Evolutionary conservation across 208 protist species (phyloP).

Genomic region (Wallacemonas sp.): DNA sequence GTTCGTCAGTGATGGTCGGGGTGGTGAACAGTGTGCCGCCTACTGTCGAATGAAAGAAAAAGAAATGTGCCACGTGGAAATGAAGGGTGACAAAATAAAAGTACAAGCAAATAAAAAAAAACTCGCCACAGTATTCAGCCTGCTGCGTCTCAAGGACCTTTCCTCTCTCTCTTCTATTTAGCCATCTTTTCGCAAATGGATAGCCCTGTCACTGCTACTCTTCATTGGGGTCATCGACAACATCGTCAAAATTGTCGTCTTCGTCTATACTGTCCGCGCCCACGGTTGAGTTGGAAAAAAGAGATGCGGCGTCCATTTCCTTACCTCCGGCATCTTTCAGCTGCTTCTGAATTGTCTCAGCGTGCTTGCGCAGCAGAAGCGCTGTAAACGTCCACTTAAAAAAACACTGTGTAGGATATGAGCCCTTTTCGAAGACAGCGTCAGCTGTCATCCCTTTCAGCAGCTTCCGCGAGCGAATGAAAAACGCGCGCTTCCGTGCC

Average conservation of each 20-base stretch:
- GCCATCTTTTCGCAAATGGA: no score
- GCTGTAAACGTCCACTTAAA: conserved; percentile 54
- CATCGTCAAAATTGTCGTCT: conserved; percentile 12
- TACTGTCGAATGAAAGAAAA: neutral
- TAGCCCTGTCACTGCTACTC: conserved; percentile 8
- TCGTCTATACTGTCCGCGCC: conserved; percentile 12
- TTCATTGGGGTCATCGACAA: conserved; percentile 7
- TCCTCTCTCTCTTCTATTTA: conserved; percentile 8
- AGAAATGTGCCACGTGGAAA: neutral
- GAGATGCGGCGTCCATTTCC: neutral
- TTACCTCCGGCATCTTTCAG: neutral
- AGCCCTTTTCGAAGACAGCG: conserved; percentile 58
- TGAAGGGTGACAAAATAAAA: neutral
- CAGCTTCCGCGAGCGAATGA: conserved; percentile 41
- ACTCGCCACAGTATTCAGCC: no score
- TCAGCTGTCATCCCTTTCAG: conserved; percentile 46
- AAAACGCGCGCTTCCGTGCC: conserved; percentile 38
- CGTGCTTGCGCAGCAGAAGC: conserved; percentile 40
- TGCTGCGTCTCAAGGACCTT: no score
- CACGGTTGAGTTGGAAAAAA: conserved; percentile 9
- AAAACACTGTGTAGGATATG: conserved; percentile 51
- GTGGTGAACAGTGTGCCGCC: neutral
- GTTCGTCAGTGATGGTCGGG: no score
- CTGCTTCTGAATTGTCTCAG: conserved; percentile 18
- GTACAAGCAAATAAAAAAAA: conserved; percentile 8